Conservation (phyloP, 495 filamentous ascomycete genomes). For the Daldinia childiae region DNA sequence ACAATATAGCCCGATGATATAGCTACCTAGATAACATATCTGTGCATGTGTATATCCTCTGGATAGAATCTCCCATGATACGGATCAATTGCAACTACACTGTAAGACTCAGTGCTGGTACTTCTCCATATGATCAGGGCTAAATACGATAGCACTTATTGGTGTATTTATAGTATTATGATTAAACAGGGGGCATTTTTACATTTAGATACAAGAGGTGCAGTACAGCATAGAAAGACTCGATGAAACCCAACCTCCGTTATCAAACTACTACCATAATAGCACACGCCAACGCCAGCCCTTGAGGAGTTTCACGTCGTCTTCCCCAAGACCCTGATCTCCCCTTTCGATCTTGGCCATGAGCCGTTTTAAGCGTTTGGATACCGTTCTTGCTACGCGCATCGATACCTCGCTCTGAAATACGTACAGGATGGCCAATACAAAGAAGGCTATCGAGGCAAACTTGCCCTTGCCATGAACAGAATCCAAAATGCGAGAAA, state of each 20-base stretch:
- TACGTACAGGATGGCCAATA: conserved; percentile 58
- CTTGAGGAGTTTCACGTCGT: conserved; percentile 53
- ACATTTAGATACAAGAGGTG: neutral
- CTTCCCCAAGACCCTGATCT: conserved; percentile 50
- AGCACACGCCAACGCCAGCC: conserved; percentile 60
- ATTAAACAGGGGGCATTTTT: neutral
- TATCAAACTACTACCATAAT: conserved; percentile 45
- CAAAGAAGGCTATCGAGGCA: conserved; percentile 57
- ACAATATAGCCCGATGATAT: neutral
- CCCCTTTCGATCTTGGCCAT: conserved; percentile 53
- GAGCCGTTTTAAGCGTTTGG: conserved; percentile 53
- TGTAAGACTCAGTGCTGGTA: neutral
- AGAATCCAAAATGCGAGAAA: conserved; percentile 52
- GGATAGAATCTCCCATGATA: neutral
- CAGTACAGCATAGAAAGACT: neutral
- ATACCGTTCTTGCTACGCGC: conserved; percentile 52
- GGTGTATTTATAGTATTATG: neutral
- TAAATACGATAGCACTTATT: too few relatives aligned
- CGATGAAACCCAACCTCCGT: neutral
- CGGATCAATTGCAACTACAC: neutral
- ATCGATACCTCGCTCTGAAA: conserved; percentile 60
- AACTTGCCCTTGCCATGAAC: conserved; percentile 49
- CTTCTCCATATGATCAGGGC: neutral
- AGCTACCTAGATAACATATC: neutral
- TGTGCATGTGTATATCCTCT: neutral